Conservation (phyloP, 306 rosid species). For the Citrullus amarus region DNA sequence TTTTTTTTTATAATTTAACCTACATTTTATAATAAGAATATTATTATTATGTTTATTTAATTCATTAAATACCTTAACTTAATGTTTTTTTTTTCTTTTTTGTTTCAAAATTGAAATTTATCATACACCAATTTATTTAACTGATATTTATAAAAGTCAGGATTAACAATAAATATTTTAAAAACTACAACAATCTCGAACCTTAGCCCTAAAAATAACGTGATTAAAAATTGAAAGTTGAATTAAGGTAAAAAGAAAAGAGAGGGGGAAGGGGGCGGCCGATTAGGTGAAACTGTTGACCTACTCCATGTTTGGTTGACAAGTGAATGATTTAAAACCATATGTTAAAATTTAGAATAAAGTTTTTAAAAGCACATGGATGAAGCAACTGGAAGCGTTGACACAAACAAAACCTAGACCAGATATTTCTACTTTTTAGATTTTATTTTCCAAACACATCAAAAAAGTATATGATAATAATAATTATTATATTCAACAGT, state of each 20-base stretch:
- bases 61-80: too few species aligned
- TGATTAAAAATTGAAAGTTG: neutral
- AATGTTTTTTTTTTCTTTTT: too few species aligned
- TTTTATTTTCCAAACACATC: neutral
- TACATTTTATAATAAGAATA: too few species aligned
- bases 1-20: too few species aligned
- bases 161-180: too few species aligned
- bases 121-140: too few species aligned
- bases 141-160: too few species aligned
- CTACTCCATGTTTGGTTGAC: neutral
- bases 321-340: neutral
- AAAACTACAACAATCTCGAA: too few species aligned
- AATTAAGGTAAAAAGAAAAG: neutral
- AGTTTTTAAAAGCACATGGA: neutral
- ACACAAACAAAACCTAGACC: neutral
- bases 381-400: neutral
- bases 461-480: too few species aligned
- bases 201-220: too few species aligned
- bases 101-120: too few species aligned
- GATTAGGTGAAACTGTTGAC: slow-evolving; percentile 4
- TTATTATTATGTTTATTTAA: too few species aligned
- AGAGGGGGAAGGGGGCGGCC: neutral
- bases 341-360: slow-evolving; percentile 2
- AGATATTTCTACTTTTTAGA: neutral
- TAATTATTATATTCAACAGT: neutral